Conservation (phyloP, 352 stramenopile species). For the Globisporangium carolinianum region DNA sequence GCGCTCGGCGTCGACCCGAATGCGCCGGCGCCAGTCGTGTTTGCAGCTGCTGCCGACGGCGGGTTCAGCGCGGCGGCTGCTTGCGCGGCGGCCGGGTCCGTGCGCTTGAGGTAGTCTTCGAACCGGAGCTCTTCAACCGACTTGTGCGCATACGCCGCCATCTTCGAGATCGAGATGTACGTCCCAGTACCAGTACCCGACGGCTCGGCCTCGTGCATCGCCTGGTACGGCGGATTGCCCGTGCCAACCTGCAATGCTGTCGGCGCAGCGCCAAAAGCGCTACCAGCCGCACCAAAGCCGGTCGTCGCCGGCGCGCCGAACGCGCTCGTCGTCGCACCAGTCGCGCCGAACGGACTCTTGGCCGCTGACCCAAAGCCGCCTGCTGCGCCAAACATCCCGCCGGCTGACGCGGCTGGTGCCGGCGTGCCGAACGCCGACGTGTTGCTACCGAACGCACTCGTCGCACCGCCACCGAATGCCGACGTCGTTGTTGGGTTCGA, state of each 20-base stretch:
- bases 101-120: slow-evolving; percentile 42
- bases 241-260: slow-evolving; percentile 55
- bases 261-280: slow-evolving; percentile 29
- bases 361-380: slow-evolving; percentile 33
- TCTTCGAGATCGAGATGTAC: slow-evolving; percentile 31
- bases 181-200: slow-evolving; percentile 50
- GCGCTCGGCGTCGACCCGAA: slow-evolving; percentile 7
- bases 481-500: no score
- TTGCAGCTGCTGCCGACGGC: slow-evolving; percentile 25
- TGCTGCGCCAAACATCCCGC: slow-evolving; percentile 17
- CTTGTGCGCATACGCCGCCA: slow-evolving; percentile 33
- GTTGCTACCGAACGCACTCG: slow-evolving; percentile 6
- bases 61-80: slow-evolving; percentile 37
- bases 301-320: slow-evolving; percentile 30
- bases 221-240: slow-evolving; percentile 59
- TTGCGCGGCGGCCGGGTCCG: slow-evolving; percentile 22
- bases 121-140: slow-evolving; percentile 33
- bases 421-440: slow-evolving; percentile 30
- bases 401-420: slow-evolving; percentile 2
- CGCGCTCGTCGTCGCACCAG: slow-evolving; percentile 26
- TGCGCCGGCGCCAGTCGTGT: slow-evolving; percentile 36
- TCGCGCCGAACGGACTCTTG: slow-evolving; percentile 44
- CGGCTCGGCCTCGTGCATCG: slow-evolving; percentile 54
- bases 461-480: no score
- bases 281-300: slow-evolving; percentile 16